phyloP scores from a whole-genome alignment of 176 grass and related monocot species.

The Carex scoparia region DNA sequence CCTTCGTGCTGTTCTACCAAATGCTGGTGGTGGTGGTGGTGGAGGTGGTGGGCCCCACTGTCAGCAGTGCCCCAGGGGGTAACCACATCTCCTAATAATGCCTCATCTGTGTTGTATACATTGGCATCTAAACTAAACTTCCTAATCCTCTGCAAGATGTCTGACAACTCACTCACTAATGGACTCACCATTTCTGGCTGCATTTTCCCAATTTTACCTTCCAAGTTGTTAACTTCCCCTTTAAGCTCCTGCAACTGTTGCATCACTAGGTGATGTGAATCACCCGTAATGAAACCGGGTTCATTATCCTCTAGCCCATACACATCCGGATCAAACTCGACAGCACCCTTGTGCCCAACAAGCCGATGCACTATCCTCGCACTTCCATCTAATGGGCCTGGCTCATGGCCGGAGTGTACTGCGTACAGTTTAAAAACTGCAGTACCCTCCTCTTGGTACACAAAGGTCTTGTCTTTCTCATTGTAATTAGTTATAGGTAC shows the following conservation, averaged over 20 bases:
- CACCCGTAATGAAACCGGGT: constrained; percentile 44
- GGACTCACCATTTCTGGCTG: constrained; percentile 45
- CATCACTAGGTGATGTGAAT: constrained; percentile 55
- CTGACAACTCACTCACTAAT: constrained; percentile 58
- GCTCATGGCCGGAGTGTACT: constrained; percentile 89
- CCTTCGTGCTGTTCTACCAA: constrained; percentile 70
- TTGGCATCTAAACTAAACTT: constrained; percentile 53
- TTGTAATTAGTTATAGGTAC: constrained; percentile 96
- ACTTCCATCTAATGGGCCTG: constrained; percentile 93
- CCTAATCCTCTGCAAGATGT: constrained; percentile 70
- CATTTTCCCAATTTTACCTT: constrained; percentile 77
- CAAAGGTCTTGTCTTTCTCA: constrained; percentile 95
- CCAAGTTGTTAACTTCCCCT: constrained; percentile 49
- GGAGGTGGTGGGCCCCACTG: constrained; percentile 41
- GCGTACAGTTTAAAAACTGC: constrained; percentile 96
- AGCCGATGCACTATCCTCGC: constrained; percentile 90
- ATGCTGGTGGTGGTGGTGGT: constrained; percentile 45
- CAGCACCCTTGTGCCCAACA: constrained; percentile 74
- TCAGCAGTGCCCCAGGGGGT: constrained; percentile 47
- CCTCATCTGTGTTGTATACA: constrained; percentile 50
- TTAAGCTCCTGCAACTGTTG: constrained; percentile 64
- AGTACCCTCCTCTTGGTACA: constrained; percentile 87
- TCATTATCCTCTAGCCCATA: constrained; percentile 78
- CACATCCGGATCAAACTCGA: constrained; percentile 81
- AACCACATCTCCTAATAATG: constrained; percentile 38